phyloP scores from a whole-genome alignment of 2,329 filamentous ascomycete genomes.

The Ascochyta clinopodiicola region DNA sequence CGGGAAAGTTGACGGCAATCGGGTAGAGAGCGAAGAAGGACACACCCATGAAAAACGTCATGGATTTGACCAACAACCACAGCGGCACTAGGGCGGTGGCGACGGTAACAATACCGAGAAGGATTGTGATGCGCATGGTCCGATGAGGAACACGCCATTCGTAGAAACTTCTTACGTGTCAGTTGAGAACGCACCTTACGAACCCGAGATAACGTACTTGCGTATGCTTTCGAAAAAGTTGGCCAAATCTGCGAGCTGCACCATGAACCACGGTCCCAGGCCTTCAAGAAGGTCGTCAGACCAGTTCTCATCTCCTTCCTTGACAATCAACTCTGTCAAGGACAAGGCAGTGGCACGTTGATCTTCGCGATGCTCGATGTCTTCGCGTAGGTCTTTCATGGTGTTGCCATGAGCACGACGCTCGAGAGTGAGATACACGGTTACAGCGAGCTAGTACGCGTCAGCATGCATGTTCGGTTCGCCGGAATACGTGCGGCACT shows the following conservation, averaged over 20 bases:
- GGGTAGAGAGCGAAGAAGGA: constrained; percentile 47
- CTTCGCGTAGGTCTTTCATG: constrained; percentile 35
- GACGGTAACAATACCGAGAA: constrained; percentile 32
- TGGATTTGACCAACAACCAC: constrained; percentile 38
- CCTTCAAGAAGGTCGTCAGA: constrained; percentile 34
- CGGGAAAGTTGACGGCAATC: constrained; percentile 40
- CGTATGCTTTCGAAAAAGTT: constrained; percentile 45
- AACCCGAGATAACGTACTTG: constrained; percentile 28
- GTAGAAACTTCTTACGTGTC: constrained; percentile 38
- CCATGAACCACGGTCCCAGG: constrained; percentile 44
- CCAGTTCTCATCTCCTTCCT: constrained; percentile 47
- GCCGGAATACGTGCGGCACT: constrained; percentile 1
- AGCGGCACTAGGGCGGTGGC: constrained; percentile 30
- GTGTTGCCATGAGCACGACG: constrained; percentile 29
- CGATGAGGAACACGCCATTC: constrained; percentile 44
- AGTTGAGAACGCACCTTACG: background rate
- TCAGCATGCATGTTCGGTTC: background rate
- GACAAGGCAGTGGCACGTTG: constrained; percentile 37
- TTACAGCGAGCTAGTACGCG: constrained; percentile 24
- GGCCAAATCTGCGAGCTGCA: constrained; percentile 45
- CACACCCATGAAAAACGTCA: constrained; percentile 37
- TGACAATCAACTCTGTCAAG: constrained; percentile 47
- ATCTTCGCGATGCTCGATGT: constrained; percentile 44
- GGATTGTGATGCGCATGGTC: constrained; percentile 32
- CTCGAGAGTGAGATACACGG: constrained; percentile 33